Evolutionary conservation across 192 early-diverging fungal genomes (phyloP), one percentile per base, ranked within the genome.

Genomic region (Gryganskiella cystojenkinii): DNA sequence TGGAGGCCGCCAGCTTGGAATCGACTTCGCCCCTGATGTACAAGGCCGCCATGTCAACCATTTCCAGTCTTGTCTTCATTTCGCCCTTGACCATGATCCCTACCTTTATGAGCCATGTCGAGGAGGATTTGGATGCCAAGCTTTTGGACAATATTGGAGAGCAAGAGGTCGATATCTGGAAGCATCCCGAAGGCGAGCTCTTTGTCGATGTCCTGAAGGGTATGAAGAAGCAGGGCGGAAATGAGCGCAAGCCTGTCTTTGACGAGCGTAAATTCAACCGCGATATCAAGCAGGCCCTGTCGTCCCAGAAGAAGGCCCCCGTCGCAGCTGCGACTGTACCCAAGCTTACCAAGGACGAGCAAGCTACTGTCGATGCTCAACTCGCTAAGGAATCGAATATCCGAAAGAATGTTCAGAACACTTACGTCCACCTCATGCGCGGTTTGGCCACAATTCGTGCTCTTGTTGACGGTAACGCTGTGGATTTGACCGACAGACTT

Each of bases 231-330:
- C 87, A 84, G 25, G 71, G 70, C 25, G 79, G 64, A 34, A 80
- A 81, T 15, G 66, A 72, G 27, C 69, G 75, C 19, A 84, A 85
- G 42, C 83, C 85, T 28, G 83, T 66, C 24, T 90, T 84, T 55
- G 85, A 87, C 19, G 91, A 93, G 42, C 86, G 92, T 78, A 89
- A 93, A 61, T 95, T 92, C 91, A 93, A 94, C 83, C 85, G 82
- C 13, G 90, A 94, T 35, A 60, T 94, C 14, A 89, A 86, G 56
- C 90, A 92, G 52, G 87, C 92, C 56, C 65, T 95, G 11, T 58
- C 71, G 31, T 89, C 90, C 40, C 89, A 92, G 71, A 92, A 88
- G 65, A 86, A 92, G 56, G 82, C 85, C 13, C 49, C 73, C 19
- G 20, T 54, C 9, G 14, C 64, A 1, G n/a, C 63, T 47, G 27